Conservation (phyloP, 352 stramenopile species). For the Pilasporangium apinafurcum region DNA sequence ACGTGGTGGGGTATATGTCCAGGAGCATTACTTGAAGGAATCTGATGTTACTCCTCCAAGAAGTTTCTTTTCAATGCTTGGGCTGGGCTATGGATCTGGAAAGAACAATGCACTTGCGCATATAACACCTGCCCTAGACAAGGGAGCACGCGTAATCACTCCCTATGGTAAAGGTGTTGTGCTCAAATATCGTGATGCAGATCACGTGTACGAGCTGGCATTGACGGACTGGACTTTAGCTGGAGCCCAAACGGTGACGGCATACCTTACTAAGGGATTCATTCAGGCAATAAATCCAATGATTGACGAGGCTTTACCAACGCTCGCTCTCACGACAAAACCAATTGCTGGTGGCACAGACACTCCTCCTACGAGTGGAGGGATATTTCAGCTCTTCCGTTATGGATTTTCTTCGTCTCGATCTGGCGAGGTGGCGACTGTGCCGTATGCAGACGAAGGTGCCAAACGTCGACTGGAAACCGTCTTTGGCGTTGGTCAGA, state of each 20-base stretch:
- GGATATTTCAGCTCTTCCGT: conserved; percentile 70
- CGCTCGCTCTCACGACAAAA: conserved; percentile 20
- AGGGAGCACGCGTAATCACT: conserved; percentile 40
- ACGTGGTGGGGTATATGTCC: conserved; percentile 37
- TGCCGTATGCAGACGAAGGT: conserved; percentile 38
- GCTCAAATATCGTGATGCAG: conserved; percentile 25
- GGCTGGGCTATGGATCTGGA: conserved; percentile 20
- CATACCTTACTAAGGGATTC: conserved; percentile 43
- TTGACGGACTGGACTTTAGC: conserved; percentile 49
- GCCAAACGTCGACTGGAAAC: conserved; percentile 39
- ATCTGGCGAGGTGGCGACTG: background rate
- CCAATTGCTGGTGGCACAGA: background rate
- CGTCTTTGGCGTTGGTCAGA: conserved; percentile 47
- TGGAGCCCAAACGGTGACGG: conserved; percentile 26
- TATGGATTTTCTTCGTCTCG: conserved; percentile 30
- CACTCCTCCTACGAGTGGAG: conserved; percentile 24
- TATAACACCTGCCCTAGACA: conserved; percentile 3
- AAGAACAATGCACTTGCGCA: conserved; percentile 3
- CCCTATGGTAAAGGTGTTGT: conserved; percentile 59
- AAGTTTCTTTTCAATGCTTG: conserved; percentile 67
- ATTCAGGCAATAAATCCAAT: conserved; percentile 18
- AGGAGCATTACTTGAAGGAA: conserved; percentile 44
- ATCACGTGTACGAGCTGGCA: conserved; percentile 41
- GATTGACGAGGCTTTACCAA: conserved; percentile 29
- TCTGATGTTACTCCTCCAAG: conserved; percentile 46